phyloP scores from a whole-genome alignment of 192 early-diverging fungal genomes.

The Umbelopsis sp. region DNA sequence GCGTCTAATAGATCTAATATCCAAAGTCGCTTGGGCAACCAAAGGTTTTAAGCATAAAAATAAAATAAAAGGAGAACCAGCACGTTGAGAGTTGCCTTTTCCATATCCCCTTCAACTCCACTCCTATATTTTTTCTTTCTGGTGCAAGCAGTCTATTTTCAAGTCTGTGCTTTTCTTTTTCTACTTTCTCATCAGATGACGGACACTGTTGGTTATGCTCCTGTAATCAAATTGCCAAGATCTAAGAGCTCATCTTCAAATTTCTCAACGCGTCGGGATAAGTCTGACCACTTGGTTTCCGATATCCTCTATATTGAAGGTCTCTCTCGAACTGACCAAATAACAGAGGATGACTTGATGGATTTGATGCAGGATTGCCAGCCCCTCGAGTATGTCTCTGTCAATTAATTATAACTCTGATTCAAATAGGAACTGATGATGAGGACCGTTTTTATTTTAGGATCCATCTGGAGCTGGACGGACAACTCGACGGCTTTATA shows the following conservation, averaged over 20 bases:
- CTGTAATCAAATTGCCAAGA: constrained; percentile 16
- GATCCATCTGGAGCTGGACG: constrained; percentile 15
- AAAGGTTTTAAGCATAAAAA: constrained; percentile 18
- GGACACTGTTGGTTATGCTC: constrained; percentile 19
- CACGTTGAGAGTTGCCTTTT: constrained; percentile 17
- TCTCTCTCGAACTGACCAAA: constrained; percentile 22
- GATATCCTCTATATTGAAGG: constrained; percentile 30
- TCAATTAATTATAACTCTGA: background rate
- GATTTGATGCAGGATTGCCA: constrained; percentile 30
- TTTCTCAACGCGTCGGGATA: constrained; percentile 15
- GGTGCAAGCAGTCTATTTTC: background rate
- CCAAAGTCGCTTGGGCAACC: constrained; percentile 8
- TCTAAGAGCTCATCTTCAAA: constrained; percentile 20
- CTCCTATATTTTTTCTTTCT: constrained; percentile 13
- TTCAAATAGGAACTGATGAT: background rate
- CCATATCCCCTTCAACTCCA: constrained; percentile 19
- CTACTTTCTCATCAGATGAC: constrained; percentile 7
- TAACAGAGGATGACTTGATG: constrained; percentile 33
- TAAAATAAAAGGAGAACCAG: constrained; percentile 21
- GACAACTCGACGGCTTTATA: constrained; percentile 24
- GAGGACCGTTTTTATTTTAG: background rate
- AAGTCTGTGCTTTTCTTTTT: constrained; percentile 16
- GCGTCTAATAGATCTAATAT: constrained; percentile 22
- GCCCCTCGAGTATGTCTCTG: constrained; percentile 26
- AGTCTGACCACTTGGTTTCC: constrained; percentile 24